Evolutionary conservation across 495 filamentous ascomycete species (phyloP).

Genomic region (Cryomyces antarcticus): DNA sequence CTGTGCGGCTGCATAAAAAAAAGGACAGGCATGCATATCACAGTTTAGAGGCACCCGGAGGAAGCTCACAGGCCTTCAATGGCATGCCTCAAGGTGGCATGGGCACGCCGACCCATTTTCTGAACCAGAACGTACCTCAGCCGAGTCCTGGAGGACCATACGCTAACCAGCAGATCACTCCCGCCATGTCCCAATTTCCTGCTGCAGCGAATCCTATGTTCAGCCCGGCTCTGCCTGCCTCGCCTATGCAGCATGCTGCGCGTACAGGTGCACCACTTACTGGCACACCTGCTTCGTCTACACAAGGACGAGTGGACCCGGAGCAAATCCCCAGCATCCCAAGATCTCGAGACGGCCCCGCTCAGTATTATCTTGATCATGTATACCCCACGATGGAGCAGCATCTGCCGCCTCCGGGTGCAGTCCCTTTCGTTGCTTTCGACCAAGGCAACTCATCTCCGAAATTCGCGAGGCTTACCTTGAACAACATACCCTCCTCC

Average conservation of each 20-base stretch:
- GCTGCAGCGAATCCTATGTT: constrained; percentile 36
- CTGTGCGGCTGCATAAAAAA: constrained; percentile 50
- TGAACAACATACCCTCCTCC: constrained; percentile 78
- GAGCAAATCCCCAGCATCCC: constrained; percentile 91
- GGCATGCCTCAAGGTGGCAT: constrained; percentile 35
- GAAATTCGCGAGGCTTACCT: constrained; percentile 73
- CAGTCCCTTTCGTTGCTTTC: constrained; percentile 74
- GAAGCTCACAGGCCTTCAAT: constrained; percentile 44
- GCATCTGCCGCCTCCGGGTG: constrained; percentile 71
- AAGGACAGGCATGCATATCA: constrained; percentile 91
- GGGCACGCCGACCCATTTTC: constrained; percentile 40
- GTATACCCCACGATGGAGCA: constrained; percentile 89
- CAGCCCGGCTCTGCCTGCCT: constrained; percentile 31
- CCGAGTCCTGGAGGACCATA: constrained; percentile 22
- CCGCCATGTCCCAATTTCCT: constrained; percentile 39
- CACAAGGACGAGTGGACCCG: constrained; percentile 65
- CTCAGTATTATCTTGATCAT: constrained; percentile 67
- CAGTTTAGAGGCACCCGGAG: constrained; percentile 49
- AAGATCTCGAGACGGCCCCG: constrained; percentile 55
- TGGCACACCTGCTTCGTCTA: constrained; percentile 19
- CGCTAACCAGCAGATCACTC: constrained; percentile 28
- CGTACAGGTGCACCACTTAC: constrained; percentile 19
- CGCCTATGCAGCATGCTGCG: constrained; percentile 36
- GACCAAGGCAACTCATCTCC: constrained; percentile 96
- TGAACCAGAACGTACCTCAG: constrained; percentile 29